Conservation (phyloP, 2,329 filamentous ascomycete species). For the Tetracladium maxilliforme region DNA sequence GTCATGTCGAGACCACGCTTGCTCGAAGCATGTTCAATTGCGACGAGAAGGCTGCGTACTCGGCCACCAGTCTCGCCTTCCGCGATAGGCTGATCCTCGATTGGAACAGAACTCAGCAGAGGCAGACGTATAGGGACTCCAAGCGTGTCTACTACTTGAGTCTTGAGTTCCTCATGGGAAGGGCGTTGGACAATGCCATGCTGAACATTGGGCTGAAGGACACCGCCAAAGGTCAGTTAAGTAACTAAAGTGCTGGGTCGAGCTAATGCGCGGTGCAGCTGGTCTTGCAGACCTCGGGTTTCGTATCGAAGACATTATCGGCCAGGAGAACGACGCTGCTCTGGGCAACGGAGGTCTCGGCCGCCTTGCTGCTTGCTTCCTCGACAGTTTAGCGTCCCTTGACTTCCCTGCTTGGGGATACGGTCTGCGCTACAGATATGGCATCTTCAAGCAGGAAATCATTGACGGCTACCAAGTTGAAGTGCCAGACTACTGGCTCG, state of each 20-base stretch:
- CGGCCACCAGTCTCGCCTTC: slow-evolving; percentile 81
- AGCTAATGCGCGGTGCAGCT: slow-evolving; percentile 29
- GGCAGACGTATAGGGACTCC: slow-evolving; percentile 76
- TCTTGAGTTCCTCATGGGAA: slow-evolving; percentile 94
- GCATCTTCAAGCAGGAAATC: slow-evolving; percentile 99
- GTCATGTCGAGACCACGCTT: slow-evolving; percentile 90
- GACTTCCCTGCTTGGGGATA: slow-evolving; percentile 98
- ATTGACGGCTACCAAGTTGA: slow-evolving; percentile 96
- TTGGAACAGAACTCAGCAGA: slow-evolving; percentile 97
- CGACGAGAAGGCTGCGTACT: slow-evolving; percentile 85
- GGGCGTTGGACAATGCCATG: slow-evolving; percentile 96
- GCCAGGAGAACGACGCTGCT: slow-evolving; percentile 90
- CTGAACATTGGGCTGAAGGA: slow-evolving; percentile 86
- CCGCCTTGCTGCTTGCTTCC: slow-evolving; percentile 87
- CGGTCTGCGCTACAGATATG: slow-evolving; percentile 85
- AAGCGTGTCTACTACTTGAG: slow-evolving; percentile 97
- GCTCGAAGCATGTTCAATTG: slow-evolving; percentile 97
- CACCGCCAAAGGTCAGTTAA: slow-evolving; percentile 54
- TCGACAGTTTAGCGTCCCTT: slow-evolving; percentile 87
- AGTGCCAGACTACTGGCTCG: slow-evolving; percentile 96
- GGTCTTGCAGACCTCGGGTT: slow-evolving; percentile 85
- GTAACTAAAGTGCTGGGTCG: neutral
- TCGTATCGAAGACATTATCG: slow-evolving; percentile 89
- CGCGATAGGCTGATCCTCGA: slow-evolving; percentile 84
- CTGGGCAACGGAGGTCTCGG: slow-evolving; percentile 93